A percentile compares a stretch with the other conserved stretches of the same genome.
Conservation (phyloP, 2,329 filamentous ascomycete genomes). For the Gnomoniopsis sp. region DNA sequence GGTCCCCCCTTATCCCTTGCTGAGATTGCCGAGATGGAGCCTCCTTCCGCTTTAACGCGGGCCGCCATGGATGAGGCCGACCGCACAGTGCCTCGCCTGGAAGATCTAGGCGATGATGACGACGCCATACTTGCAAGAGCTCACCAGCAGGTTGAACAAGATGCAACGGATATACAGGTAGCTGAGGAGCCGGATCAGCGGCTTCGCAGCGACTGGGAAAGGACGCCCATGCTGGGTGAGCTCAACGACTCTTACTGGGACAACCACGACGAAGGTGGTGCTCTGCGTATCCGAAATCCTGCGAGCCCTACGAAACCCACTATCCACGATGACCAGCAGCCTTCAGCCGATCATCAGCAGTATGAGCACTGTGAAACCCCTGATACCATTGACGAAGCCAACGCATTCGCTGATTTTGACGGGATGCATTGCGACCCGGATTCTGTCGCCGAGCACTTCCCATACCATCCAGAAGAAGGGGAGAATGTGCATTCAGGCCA, state of each 20-base stretch:
- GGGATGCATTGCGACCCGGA: slow-evolving; percentile 70
- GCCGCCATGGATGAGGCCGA: slow-evolving; percentile 55
- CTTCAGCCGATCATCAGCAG: slow-evolving; percentile 35
- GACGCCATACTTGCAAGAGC: slow-evolving; percentile 32
- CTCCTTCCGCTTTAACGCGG: slow-evolving; percentile 44
- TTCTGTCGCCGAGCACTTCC: slow-evolving; percentile 21
- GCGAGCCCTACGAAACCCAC: slow-evolving; percentile 11
- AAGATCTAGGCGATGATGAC: slow-evolving; percentile 35
- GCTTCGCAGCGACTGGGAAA: slow-evolving; percentile 7
- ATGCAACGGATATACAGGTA: slow-evolving; percentile 19
- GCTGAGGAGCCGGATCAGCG: slow-evolving; percentile 17
- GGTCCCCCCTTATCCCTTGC: slow-evolving; percentile 46
- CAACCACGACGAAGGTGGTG: slow-evolving; percentile 1
- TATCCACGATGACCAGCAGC: slow-evolving; percentile 19
- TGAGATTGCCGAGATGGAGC: slow-evolving; percentile 56
- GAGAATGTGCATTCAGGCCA: slow-evolving; percentile 20
- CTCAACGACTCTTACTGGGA: slow-evolving; percentile 15
- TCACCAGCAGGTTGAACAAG: slow-evolving; percentile 33
- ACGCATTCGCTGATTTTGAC: slow-evolving; percentile 77
- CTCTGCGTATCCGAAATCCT: slow-evolving; percentile 10
- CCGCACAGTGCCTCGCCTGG: slow-evolving; percentile 30
- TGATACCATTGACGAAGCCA: slow-evolving; percentile 62
- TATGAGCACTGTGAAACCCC: slow-evolving; percentile 51
- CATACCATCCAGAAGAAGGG: slow-evolving; percentile 12
- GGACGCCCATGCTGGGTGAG: slow-evolving; percentile 20